These are phyloP conservation scores for Prunus mume DNA, from an alignment of 306 rosid species.

Conservation along the genomic window DNA sequence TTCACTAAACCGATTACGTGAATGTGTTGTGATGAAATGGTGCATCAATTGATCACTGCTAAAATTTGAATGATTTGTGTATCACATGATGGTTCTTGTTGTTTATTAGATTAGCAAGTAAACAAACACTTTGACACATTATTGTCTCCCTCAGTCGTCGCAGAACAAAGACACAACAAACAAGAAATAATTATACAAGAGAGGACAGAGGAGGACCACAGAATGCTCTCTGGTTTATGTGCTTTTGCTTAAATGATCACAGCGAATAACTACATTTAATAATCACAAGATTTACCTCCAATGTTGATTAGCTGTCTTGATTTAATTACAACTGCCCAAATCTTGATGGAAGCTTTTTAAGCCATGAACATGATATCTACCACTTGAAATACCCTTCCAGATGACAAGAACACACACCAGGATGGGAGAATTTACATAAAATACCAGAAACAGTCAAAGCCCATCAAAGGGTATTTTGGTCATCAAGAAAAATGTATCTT, in stretches of 20 bases:
- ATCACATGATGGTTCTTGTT: slow-evolving; percentile 40
- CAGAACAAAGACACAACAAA: slow-evolving; percentile 24
- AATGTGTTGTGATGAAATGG: not conserved
- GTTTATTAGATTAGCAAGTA: slow-evolving; percentile 29
- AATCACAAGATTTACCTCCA: slow-evolving; percentile 55
- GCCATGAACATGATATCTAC: slow-evolving; percentile 50
- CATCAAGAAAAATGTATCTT: slow-evolving; percentile 31
- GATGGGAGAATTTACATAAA: slow-evolving; percentile 27
- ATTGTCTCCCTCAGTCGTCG: slow-evolving; percentile 54
- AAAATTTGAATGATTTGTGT: not conserved
- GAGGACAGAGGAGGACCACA: slow-evolving; percentile 53
- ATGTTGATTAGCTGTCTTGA: slow-evolving; percentile 77
- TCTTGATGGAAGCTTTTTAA: slow-evolving; percentile 63
- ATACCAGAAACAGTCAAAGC: slow-evolving; percentile 35
- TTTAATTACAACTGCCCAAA: slow-evolving; percentile 67
- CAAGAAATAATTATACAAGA: slow-evolving; percentile 11
- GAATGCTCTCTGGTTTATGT: slow-evolving; percentile 41
- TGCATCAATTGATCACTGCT: not conserved
- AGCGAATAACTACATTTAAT: slow-evolving; percentile 40
- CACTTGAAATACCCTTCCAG: slow-evolving; percentile 28
- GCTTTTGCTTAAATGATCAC: slow-evolving; percentile 36
- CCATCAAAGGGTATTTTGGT: slow-evolving; percentile 45
- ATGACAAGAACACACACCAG: slow-evolving; percentile 41
- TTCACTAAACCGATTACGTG: no score
- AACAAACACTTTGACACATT: slow-evolving; percentile 43